Conservation (phyloP, 805 yeast species). For the Teunomyces lycoperdinae region DNA sequence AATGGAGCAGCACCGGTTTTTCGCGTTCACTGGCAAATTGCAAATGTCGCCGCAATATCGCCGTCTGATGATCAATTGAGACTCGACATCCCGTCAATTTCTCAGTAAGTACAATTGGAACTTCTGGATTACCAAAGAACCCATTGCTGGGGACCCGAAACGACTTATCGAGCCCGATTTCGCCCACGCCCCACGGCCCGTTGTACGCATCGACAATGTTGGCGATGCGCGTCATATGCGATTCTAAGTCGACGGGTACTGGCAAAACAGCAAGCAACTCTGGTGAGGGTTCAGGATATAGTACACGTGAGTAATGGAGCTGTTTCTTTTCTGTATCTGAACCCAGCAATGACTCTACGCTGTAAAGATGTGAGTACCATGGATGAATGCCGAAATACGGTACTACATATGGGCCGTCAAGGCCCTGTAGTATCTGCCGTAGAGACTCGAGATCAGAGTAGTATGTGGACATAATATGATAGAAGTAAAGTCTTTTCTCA, state of each 20-base stretch:
- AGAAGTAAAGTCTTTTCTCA: background rate
- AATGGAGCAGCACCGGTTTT: slow-evolving; percentile 72
- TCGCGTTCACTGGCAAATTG: slow-evolving; percentile 47
- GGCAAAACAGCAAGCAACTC: slow-evolving; percentile 54
- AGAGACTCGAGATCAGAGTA: slow-evolving; percentile 30
- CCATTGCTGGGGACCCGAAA: slow-evolving; percentile 67
- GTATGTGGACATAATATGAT: slow-evolving; percentile 40
- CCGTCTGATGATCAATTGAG: slow-evolving; percentile 60
- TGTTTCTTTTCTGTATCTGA: slow-evolving; percentile 27
- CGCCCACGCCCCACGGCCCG: slow-evolving; percentile 60
- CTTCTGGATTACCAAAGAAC: slow-evolving; percentile 40
- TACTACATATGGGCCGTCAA: slow-evolving; percentile 17
- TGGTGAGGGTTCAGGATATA: slow-evolving; percentile 38
- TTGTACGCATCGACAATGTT: slow-evolving; percentile 14
- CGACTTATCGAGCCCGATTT: slow-evolving; percentile 82
- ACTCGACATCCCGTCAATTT: slow-evolving; percentile 50
- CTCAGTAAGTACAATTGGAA: slow-evolving; percentile 14
- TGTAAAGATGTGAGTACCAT: slow-evolving; percentile 77
- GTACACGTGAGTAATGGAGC: slow-evolving; percentile 56
- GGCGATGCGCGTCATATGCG: slow-evolving; percentile 32
- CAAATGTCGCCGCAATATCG: slow-evolving; percentile 50
- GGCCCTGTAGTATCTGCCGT: slow-evolving; percentile 13
- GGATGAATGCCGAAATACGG: slow-evolving; percentile 84
- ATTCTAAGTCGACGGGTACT: slow-evolving; percentile 48
- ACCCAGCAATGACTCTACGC: slow-evolving; percentile 16